These are phyloP conservation scores for Mimosa bimucronata DNA, from an alignment of 306 rosid genomes.

Conservation along the genomic window DNA sequence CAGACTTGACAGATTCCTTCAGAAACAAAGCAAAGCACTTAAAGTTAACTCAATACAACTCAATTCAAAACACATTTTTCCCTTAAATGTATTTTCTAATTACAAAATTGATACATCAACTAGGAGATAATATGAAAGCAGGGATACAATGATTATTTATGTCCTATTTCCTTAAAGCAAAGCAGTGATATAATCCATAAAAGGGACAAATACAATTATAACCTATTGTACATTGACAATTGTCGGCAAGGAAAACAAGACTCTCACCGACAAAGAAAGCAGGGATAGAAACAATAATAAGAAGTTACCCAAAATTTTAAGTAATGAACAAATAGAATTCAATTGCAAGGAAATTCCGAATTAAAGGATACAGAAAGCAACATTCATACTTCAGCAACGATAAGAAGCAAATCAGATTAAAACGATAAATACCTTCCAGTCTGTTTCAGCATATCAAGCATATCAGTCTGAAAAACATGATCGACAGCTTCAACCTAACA, in stretches of 20 bases:
- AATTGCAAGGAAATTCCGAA: background rate
- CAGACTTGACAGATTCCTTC: slow-evolving; percentile 77
- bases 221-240: background rate
- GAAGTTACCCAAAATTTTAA: background rate
- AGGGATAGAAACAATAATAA: background rate
- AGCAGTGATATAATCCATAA: slow-evolving; percentile 26
- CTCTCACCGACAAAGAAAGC: background rate
- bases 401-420: background rate
- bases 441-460: slow-evolving; percentile 97
- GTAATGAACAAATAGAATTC: background rate
- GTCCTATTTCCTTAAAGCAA: slow-evolving; percentile 16
- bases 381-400: background rate
- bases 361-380: background rate
- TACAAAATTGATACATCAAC: background rate
- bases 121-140: too few species aligned
- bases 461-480: slow-evolving; percentile 94
- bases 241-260: background rate
- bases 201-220: background rate
- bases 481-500: slow-evolving; percentile 98
- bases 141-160: background rate
- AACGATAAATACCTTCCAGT: slow-evolving; percentile 74
- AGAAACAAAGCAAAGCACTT: background rate
- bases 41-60: background rate
- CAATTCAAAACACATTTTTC: background rate
- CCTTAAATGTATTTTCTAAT: background rate